These are phyloP conservation scores for Chionographis japonica DNA, from an alignment of 106 monocot genomes.

Conservation along the genomic window DNA sequence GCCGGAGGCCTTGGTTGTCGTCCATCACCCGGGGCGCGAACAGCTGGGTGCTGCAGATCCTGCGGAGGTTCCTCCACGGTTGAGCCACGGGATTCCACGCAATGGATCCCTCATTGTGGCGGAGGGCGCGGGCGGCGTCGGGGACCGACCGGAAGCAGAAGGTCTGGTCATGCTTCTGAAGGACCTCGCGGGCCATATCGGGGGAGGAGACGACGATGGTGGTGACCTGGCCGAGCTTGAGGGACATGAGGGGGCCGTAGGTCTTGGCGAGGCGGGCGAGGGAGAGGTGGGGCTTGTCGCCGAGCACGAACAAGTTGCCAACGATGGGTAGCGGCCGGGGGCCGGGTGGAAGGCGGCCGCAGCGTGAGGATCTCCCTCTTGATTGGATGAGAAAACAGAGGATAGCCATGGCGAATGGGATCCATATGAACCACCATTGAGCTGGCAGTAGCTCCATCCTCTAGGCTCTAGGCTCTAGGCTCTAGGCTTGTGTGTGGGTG, in stretches of 20 bases:
- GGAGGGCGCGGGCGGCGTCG: slow-evolving; percentile 2
- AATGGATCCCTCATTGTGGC: slow-evolving; percentile 17
- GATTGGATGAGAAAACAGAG: too few species aligned
- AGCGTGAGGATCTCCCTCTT: too few species aligned
- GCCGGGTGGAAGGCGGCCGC: too few species aligned
- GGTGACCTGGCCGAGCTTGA: slow-evolving; percentile 17
- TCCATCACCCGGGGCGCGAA: slow-evolving; percentile 21
- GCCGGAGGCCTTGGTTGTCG: slow-evolving; percentile 3
- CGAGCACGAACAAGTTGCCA: too few species aligned
- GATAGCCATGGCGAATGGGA: too few species aligned
- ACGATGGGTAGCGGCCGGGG: too few species aligned
- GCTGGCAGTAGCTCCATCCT: too few species aligned
- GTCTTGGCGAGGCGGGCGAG: slow-evolving; percentile 9
- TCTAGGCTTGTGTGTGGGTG: too few species aligned
- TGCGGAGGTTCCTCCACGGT: slow-evolving; percentile 31
- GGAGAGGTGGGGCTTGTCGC: slow-evolving; percentile 12
- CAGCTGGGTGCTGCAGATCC: slow-evolving; percentile 10
- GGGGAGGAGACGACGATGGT: slow-evolving; percentile 26
- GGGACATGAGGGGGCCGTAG: slow-evolving; percentile 31
- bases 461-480: too few species aligned
- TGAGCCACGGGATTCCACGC: not conserved
- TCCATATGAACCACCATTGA: too few species aligned
- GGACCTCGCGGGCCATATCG: slow-evolving; percentile 16
- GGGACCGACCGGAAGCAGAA: slow-evolving; percentile 12
- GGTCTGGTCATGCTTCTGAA: slow-evolving; percentile 20